phyloP scores from a whole-genome alignment of 78 protist genomes.

The Mastigamoeba balamuthi region DNA sequence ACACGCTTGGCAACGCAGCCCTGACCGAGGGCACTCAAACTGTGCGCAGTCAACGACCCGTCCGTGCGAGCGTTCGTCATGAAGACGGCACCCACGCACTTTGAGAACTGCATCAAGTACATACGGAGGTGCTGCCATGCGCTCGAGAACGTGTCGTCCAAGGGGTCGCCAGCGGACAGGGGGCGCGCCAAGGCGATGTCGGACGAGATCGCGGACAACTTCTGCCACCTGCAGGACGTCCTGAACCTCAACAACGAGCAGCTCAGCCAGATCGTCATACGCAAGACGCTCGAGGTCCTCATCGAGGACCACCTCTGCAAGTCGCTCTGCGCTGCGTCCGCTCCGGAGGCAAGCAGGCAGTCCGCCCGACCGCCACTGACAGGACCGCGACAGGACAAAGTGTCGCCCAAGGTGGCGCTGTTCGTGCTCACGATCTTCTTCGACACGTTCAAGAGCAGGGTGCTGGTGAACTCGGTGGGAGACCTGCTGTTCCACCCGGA shows the following conservation, averaged over 20 bases:
- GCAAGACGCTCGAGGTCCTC: no score
- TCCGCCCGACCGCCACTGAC: no score
- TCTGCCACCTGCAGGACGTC: slow-evolving; percentile 47
- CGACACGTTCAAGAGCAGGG: background rate
- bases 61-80: slow-evolving; percentile 42
- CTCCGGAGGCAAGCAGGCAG: no score
- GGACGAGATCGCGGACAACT: slow-evolving; percentile 47
- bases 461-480: background rate
- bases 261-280: no score
- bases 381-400: no score
- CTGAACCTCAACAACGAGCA: slow-evolving; percentile 35
- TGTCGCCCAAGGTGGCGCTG: no score
- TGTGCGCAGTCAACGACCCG: slow-evolving; percentile 43
- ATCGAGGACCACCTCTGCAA: no score
- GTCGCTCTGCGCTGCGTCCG: no score
- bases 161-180: no score
- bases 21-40: no score
- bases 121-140: slow-evolving; percentile 30
- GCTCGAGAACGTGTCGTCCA: slow-evolving; percentile 4
- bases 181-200: no score
- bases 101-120: slow-evolving; percentile 61
- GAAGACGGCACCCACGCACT: slow-evolving; percentile 60
- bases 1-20: background rate
- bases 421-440: no score
- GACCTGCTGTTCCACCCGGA: background rate